Evolutionary conservation across 352 stramenopile genomes (phyloP).

Genomic region (Globisporangium recalcitrans): DNA sequence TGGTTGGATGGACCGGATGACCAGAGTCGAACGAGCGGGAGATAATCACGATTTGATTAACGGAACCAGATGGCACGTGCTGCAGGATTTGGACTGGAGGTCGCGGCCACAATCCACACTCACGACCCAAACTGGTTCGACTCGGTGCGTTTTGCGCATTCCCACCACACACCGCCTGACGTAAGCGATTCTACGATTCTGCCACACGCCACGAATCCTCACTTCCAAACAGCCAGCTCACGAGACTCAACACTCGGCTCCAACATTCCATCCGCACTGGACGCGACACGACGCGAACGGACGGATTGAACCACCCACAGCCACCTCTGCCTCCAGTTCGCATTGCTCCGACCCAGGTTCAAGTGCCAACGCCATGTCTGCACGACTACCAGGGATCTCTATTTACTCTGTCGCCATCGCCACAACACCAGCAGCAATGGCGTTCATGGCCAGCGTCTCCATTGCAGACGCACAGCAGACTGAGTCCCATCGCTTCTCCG

Average conservation of each 20-base stretch:
- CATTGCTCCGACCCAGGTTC: neutral
- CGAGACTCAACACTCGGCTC: neutral
- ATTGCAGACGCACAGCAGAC: neutral
- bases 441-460: neutral
- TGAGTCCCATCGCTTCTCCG: neutral
- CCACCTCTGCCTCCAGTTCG: neutral
- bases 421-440: neutral
- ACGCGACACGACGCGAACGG: neutral
- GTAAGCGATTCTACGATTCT: neutral
- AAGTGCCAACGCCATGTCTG: neutral
- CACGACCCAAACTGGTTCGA: no score
- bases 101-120: no score
- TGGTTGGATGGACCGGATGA: no score
- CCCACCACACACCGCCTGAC: neutral
- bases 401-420: neutral
- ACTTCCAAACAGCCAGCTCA: neutral
- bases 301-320: neutral
- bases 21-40: no score
- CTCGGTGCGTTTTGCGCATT: neutral
- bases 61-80: no score
- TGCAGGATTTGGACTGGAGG: no score
- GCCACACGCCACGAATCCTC: neutral
- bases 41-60: no score
- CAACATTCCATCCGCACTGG: neutral
- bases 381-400: neutral